phyloP scores from a whole-genome alignment of 768 basidiomycete genomes.

The Myochromella boudieri region DNA sequence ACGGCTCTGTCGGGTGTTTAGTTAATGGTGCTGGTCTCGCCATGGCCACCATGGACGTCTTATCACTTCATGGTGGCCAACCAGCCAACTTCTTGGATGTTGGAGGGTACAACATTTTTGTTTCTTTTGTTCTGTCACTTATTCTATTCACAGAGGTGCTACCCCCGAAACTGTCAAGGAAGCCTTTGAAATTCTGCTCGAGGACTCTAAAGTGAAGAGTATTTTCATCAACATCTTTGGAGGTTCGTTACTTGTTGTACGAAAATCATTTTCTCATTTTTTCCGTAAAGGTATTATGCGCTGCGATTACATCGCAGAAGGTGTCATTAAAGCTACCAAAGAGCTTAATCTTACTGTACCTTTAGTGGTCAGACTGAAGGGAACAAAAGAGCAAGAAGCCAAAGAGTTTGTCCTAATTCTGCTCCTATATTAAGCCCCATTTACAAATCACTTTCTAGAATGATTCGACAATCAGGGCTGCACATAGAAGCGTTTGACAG shows the following conservation, averaged over 20 bases:
- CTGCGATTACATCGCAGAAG: slow-evolving; percentile 97
- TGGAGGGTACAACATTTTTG: slow-evolving; percentile 65
- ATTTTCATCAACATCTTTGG: slow-evolving; percentile 99
- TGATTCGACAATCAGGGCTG: slow-evolving; percentile 90
- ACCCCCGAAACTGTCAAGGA: slow-evolving; percentile 99
- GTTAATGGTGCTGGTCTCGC: slow-evolving; percentile 99
- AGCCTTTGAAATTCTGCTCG: slow-evolving; percentile 92
- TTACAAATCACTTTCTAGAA: slow-evolving; percentile 46
- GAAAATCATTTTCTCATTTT: not conserved
- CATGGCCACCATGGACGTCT: slow-evolving; percentile 99
- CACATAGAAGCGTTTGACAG: slow-evolving; percentile 93
- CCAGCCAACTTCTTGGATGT: slow-evolving; percentile 99
- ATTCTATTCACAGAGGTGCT: slow-evolving; percentile 63
- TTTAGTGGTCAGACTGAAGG: slow-evolving; percentile 91
- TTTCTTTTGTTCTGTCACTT: not conserved
- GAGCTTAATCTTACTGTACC: slow-evolving; percentile 86
- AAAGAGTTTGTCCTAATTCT: slow-evolving; percentile 67
- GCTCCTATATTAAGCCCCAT: slow-evolving; percentile 1
- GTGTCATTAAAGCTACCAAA: slow-evolving; percentile 97
- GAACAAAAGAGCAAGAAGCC: slow-evolving; percentile 94
- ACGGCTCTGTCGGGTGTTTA: slow-evolving; percentile 94
- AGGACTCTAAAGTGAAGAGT: slow-evolving; percentile 91
- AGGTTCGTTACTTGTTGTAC: slow-evolving; percentile 39
- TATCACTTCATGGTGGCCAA: slow-evolving; percentile 91
- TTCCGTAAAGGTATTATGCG: slow-evolving; percentile 82